Conservation (phyloP, 257 asterid genomes). For the Cordia subcordata region DNA sequence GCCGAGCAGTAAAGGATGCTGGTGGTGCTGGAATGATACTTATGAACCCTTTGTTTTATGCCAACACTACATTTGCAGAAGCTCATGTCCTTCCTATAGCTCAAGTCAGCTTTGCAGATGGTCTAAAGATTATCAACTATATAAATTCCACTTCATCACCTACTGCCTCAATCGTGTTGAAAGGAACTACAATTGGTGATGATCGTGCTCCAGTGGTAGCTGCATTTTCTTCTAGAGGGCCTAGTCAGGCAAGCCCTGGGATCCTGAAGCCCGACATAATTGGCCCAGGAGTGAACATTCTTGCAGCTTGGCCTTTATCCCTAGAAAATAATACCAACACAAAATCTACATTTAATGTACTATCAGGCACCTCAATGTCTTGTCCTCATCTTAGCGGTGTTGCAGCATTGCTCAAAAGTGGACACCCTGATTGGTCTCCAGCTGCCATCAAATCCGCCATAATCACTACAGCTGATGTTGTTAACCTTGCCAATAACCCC, state of each 20-base stretch:
- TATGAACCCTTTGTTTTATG: constrained; percentile 12
- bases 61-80: constrained; percentile 19
- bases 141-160: constrained; percentile 21
- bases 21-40: constrained; percentile 31
- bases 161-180: constrained; percentile 22
- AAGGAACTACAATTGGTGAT: constrained; percentile 22
- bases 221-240: constrained; percentile 29
- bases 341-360: constrained; percentile 10
- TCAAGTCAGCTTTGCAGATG: constrained; percentile 12
- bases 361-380: constrained; percentile 21
- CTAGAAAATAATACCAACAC: constrained; percentile 14
- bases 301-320: constrained; percentile 21
- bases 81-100: constrained; percentile 24
- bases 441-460: constrained; percentile 21
- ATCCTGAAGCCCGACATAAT: constrained; percentile 24
- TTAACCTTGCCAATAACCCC: constrained; percentile 4
- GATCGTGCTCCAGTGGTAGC: constrained; percentile 22
- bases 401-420: constrained; percentile 16
- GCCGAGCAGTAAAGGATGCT: constrained; percentile 20
- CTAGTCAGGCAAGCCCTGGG: constrained; percentile 16
- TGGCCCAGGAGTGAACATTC: constrained; percentile 26
- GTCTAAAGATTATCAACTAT: constrained; percentile 19
- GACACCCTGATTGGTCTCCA: constrained; percentile 24
- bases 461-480: constrained; percentile 15
- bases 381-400: constrained; percentile 24